These are phyloP conservation scores for Penicillium atrosanguineum DNA, from an alignment of 495 filamentous ascomycete species.

Conservation along the genomic window DNA sequence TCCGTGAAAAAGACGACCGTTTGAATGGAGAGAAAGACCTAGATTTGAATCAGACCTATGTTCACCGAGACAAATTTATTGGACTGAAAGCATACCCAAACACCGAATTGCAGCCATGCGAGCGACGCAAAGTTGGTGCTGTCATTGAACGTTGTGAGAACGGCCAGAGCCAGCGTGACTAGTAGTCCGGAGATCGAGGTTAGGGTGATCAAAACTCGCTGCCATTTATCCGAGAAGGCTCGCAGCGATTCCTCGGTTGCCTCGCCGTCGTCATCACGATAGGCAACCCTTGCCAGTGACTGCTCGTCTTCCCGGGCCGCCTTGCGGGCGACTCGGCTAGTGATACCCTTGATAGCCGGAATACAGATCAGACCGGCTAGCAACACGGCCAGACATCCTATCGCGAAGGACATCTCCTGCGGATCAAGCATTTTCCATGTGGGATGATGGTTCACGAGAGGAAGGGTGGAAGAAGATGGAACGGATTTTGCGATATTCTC, in stretches of 20 bases:
- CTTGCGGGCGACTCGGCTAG: conserved; percentile 15
- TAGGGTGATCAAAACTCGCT: conserved; percentile 18
- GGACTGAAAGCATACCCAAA: conserved; percentile 30
- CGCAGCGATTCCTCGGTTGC: conserved; percentile 29
- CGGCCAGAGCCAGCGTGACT: conserved; percentile 19
- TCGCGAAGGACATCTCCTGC: no score
- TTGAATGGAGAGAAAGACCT: conserved; percentile 33
- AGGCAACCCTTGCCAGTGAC: conserved; percentile 18
- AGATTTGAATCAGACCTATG: neutral
- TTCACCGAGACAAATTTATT: neutral
- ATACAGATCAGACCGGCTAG: no score
- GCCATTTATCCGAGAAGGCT: conserved; percentile 31
- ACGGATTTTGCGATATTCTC: no score
- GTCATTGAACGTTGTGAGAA: conserved; percentile 17
- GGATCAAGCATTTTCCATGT: no score
- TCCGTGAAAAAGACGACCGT: conserved; percentile 36
- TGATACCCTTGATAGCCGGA: conserved; percentile 23
- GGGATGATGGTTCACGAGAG: no score
- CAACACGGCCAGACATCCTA: no score
- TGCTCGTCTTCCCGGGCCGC: conserved; percentile 20
- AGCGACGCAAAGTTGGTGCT: conserved; percentile 6
- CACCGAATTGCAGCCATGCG: conserved; percentile 35
- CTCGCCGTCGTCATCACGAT: conserved; percentile 34
- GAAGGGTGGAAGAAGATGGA: no score
- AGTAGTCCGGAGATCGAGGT: conserved; percentile 18